phyloP scores from a whole-genome alignment of 345 rosid species.

The Capsella bursapastoris region DNA sequence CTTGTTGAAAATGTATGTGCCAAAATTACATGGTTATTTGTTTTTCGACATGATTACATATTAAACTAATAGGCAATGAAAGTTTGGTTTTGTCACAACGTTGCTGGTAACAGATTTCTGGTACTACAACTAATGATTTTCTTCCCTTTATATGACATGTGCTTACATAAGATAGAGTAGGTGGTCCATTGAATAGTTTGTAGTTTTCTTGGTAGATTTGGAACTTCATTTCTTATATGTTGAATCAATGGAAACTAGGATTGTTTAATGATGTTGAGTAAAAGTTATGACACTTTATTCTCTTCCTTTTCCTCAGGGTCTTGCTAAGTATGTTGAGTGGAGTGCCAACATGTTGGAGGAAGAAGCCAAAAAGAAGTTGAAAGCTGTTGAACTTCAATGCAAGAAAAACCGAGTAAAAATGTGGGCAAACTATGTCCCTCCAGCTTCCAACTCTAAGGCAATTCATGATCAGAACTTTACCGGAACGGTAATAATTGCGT shows the following conservation, averaged over 20 bases:
- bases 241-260: constrained; percentile 1
- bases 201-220: constrained; percentile 19
- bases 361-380: constrained; percentile 73
- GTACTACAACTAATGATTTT: too few relatives aligned
- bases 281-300: constrained; percentile 28
- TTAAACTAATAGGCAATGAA: constrained; percentile 1
- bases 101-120: background rate
- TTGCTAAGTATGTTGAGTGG: constrained; percentile 98
- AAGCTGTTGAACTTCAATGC: constrained; percentile 89
- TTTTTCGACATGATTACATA: constrained; percentile 16
- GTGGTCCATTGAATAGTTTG: constrained; percentile 4
- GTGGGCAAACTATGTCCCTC: constrained; percentile 92
- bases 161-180: constrained; percentile 1
- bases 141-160: too few relatives aligned
- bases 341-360: constrained; percentile 99
- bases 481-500: constrained; percentile 65
- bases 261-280: background rate
- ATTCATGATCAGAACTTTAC: constrained; percentile 89
- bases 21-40: constrained; percentile 14
- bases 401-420: constrained; percentile 77
- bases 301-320: constrained; percentile 59
- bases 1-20: constrained; percentile 83
- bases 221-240: background rate
- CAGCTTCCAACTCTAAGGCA: constrained; percentile 81
- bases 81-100: constrained; percentile 20